Evolutionary conservation across 805 yeast genomes (phyloP), one percentile per base, ranked within the genome.

Genomic region (Starmerella asiatica): DNA sequence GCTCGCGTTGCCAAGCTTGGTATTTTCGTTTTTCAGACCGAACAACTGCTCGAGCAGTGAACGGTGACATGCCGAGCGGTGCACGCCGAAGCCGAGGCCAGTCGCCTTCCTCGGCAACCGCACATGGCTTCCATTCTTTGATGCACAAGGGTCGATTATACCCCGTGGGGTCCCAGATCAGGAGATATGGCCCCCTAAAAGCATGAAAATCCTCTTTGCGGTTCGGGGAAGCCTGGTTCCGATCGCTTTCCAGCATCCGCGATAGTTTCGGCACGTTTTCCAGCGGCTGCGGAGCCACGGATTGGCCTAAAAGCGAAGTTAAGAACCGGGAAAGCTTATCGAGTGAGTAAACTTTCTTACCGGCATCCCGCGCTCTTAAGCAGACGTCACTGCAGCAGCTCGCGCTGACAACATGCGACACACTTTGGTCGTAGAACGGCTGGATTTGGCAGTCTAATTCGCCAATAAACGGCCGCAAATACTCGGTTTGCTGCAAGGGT

Each of bases 241-340:
- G 39, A 55, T 91, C 98, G 54, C 83, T 85, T 47, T 76, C 75
- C 51, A 88, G 68, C 46, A 88, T 65, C 36, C 77, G 72, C 3
- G 78, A 69, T 34, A 78, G 60, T 23, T 44, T 41, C 16, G 46
- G 34, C 3, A 38, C 15, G 12, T 44, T 46, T 12, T 44, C 48
- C 11, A 29, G 41, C 23, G 65, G 63, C 26, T 64, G 59, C n/a
- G 41, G 39, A 32, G 40, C 38, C 2, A 44, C 31, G 15, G 43
- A 24, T 32, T 40, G 44, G 27, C 53, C 52, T 19, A 42, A 21
- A 26, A 43, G 33, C 5, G 58, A 46, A 21, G 57, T 70, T 57
- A 85, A 67, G 53, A 86, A 86, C 37, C 94, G 63, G 52, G 75
- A 70, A 2, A 86, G 84, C 58, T 86, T 88, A 40, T 83, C 93